Evolutionary conservation across 805 yeast species (phyloP), one percentile per base, ranked within the genome.

Genomic region (Teunomyces stri): DNA sequence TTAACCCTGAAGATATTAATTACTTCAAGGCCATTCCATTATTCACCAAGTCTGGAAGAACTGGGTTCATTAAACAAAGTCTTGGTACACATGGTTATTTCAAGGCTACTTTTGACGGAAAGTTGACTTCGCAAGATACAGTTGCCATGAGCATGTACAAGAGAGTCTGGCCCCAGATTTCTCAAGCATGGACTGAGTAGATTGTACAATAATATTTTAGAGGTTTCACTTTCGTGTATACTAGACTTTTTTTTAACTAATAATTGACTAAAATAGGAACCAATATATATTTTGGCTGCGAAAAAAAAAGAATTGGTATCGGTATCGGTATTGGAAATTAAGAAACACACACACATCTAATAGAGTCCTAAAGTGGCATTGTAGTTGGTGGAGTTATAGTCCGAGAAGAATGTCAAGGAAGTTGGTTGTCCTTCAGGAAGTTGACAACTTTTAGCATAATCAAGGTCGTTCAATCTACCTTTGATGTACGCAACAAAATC

Each of bases 31-130:
- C 91, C 4, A 86, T 94, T 55, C 98, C 98, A 37, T 72, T 94
- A 51, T 94, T 89, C 68, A 91, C 98, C 36, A 89, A 88, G 65
- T 78, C 84, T 58, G 99, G 99, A 43, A 83, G 97, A 66, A 78
- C 90, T 16, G 99, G 99, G 46, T 87, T 87, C 66, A 92, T 95
- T 64, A 92, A 89, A 68, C 97, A 92, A 65, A 81, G 91, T 62
- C 76, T 94, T 73, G 99, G 99, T 70, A 94, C 99, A 1, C 99
- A 94, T 65, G 99, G 99, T 53, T 89, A 92, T 74, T 91, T 86
- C 80, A 94, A 94, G 72, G 96, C 97, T 20, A 86, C 87, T 6
- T 94, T 94, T 59, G 97, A 94, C 63, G 92, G 91, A 49, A 88
- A 85, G 60, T 73, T 95, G 59, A 82, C 87, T 44, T 86, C 97